A percentile compares a stretch with the other conserved stretches of the same genome.
phyloP scores from a whole-genome alignment of 139 green algal genomes.

The Microglena sp. region DNA sequence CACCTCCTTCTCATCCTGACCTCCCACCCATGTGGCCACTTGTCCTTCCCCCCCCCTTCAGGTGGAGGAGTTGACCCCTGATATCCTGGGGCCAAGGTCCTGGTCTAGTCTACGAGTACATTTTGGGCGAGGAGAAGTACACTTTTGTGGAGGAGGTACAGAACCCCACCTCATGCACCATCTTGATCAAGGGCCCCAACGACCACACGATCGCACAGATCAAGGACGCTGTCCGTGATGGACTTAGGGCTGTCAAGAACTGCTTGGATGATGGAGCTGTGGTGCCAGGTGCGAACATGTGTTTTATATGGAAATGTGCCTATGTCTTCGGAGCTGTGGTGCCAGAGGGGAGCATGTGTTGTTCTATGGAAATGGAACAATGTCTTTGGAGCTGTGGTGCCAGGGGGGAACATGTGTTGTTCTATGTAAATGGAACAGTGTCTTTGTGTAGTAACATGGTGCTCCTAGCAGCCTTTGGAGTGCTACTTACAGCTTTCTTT shows the following conservation, averaged over 20 bases:
- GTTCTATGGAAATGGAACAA: too few relatives aligned
- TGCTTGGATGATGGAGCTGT: conserved; percentile 74
- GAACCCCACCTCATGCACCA: conserved; percentile 85
- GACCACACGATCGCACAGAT: conserved; percentile 95
- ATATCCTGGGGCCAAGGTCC: too few relatives aligned
- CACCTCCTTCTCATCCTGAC: too few relatives aligned
- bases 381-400: conserved; percentile 55
- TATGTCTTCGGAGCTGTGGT: too few relatives aligned
- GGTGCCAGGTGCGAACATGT: conserved; percentile 41
- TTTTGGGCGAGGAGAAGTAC: conserved; percentile 98
- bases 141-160: conserved; percentile 95
- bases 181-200: conserved; percentile 95
- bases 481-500: too few relatives aligned
- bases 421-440: too few relatives aligned
- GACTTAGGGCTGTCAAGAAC: conserved; percentile 95
- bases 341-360: too few relatives aligned
- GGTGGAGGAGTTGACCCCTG: too few relatives aligned
- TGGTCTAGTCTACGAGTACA: conserved; percentile 92
- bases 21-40: too few relatives aligned
- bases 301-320: too few relatives aligned
- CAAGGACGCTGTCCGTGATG: conserved; percentile 94
- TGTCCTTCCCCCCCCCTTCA: too few relatives aligned
- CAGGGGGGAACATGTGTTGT: conserved; percentile 33
- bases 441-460: neutral
- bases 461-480: too few relatives aligned